Evolutionary conservation across 208 protist species (phyloP), one percentile per base, ranked within the genome.

Genomic region (Crithidia bombi): DNA sequence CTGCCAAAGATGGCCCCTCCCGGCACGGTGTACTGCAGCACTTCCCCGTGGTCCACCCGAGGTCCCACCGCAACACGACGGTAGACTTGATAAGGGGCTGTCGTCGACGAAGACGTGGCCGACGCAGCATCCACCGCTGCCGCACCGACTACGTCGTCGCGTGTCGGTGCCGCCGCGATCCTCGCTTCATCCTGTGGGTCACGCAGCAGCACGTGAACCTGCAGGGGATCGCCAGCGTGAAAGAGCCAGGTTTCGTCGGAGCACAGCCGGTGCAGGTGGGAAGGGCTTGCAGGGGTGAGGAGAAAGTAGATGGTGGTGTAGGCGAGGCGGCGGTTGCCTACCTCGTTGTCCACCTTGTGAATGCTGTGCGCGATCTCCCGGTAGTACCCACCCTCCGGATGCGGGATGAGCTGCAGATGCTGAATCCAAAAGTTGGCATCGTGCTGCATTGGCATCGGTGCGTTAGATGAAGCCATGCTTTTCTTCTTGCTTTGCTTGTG

Each of bases 261-360:
- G 56, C 67, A 58, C 23, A 85, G 73, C 23, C 84, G 84, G 62
- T 86, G 84, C 35, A 86, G 71, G 69, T 85, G 84, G 4, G 84
- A 86, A 6, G 84, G 81, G 59, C 72, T 84, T 39, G 75, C 55
- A 21, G 65, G 63, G 5, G 74, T 84, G 36, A 83, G 62, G 19
- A 87, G 55, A 54, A 87, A 87, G 72, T 87, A 87, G 32, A 87
- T 87, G 65, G 70, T 80, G 23, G 65, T 82, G 70, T 82, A 87
- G 46, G 64, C 65, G 43, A 33, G 41, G 23, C 76, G 73, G 15
- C 21, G 32, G 41, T 58, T 50, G 36, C 65, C 69, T 17, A 47
- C 56, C 49, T 75, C 39, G 32, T 80, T 84, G n/a, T 51, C 4
- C 5, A 83, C 46, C 14, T 43, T 41, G 50, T 81, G 69, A 4